phyloP scores from a whole-genome alignment of 2,329 filamentous ascomycete species.

The Pseudogymnoascus pannorum region DNA sequence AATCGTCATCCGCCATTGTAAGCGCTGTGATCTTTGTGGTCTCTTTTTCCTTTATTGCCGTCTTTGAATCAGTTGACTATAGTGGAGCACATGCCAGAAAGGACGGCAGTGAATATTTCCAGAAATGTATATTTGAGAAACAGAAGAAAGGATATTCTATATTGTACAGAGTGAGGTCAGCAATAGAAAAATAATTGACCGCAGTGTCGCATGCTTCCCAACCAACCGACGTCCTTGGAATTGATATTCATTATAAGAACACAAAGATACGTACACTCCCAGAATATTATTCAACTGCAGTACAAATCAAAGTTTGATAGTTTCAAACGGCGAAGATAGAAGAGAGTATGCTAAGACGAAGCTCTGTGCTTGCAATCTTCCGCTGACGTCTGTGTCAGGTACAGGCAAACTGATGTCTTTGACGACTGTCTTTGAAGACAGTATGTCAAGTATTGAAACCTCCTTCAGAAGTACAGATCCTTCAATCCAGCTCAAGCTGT shows the following conservation, averaged over 20 bases:
- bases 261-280: slow-evolving; percentile 31
- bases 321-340: slow-evolving; percentile 30
- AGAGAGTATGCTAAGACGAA: slow-evolving; percentile 46
- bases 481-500: slow-evolving; percentile 7
- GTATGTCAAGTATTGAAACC: slow-evolving; percentile 7
- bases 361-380: slow-evolving; percentile 54
- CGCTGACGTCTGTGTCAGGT: slow-evolving; percentile 8
- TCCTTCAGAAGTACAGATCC: slow-evolving; percentile 6
- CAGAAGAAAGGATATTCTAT: slow-evolving; percentile 7
- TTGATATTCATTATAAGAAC: slow-evolving; percentile 24
- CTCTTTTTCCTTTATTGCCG: background rate
- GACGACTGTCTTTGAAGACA: slow-evolving; percentile 7
- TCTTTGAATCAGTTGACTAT: background rate
- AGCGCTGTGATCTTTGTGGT: background rate
- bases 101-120: background rate
- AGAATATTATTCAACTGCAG: slow-evolving; percentile 22
- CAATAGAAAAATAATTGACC: slow-evolving; percentile 7
- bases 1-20: slow-evolving; percentile 61
- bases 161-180: slow-evolving; percentile 9
- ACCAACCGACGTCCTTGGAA: slow-evolving; percentile 27
- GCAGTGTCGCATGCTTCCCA: background rate
- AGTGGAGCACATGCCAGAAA: slow-evolving; percentile 5
- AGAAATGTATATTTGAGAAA: slow-evolving; percentile 9
- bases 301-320: slow-evolving; percentile 27
- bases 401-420: slow-evolving; percentile 8